Evolutionary conservation across 495 filamentous ascomycete genomes (phyloP).

Genomic region (Xylaria grammica): DNA sequence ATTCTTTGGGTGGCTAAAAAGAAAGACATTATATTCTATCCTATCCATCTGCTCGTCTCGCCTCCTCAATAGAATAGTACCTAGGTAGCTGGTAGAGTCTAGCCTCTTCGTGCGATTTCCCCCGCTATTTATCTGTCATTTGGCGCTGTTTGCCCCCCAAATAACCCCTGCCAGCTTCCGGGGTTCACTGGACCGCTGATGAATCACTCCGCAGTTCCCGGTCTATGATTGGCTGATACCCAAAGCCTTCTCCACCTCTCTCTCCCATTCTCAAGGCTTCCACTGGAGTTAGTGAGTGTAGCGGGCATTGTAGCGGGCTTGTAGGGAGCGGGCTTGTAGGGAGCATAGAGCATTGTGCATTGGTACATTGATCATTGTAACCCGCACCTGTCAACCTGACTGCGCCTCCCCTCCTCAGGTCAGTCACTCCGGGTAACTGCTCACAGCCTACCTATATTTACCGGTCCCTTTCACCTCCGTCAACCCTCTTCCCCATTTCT

Average conservation of each 20-base stretch:
- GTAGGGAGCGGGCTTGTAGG: too few species aligned
- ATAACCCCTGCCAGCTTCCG: constrained; percentile 2
- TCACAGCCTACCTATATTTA: constrained; percentile 26
- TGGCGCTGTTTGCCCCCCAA: constrained; percentile 11
- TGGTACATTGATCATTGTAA: constrained; percentile 1
- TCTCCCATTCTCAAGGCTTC: constrained; percentile 36
- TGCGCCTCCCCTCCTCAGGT: constrained; percentile 28
- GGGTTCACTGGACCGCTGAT: constrained; percentile 23
- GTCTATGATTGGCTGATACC: constrained; percentile 27
- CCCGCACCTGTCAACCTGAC: constrained; percentile 10
- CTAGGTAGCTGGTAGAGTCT: constrained; percentile 13
- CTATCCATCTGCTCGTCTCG: background rate
- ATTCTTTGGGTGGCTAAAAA: background rate
- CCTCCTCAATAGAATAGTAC: too few species aligned
- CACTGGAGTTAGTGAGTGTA: too few species aligned
- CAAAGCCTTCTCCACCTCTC: constrained; percentile 26
- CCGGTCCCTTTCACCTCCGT: background rate
- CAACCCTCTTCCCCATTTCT: constrained; percentile 19
- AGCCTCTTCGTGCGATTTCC: constrained; percentile 24
- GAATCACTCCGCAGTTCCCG: constrained; percentile 32
- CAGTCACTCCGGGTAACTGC: constrained; percentile 2
- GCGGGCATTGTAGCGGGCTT: constrained; percentile 12
- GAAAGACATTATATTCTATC: background rate
- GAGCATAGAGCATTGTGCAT: too few species aligned
- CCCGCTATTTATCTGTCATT: constrained; percentile 17